These are phyloP conservation scores for Lachancea waltii DNA, from an alignment of 805 yeast species.

Conservation along the genomic window DNA sequence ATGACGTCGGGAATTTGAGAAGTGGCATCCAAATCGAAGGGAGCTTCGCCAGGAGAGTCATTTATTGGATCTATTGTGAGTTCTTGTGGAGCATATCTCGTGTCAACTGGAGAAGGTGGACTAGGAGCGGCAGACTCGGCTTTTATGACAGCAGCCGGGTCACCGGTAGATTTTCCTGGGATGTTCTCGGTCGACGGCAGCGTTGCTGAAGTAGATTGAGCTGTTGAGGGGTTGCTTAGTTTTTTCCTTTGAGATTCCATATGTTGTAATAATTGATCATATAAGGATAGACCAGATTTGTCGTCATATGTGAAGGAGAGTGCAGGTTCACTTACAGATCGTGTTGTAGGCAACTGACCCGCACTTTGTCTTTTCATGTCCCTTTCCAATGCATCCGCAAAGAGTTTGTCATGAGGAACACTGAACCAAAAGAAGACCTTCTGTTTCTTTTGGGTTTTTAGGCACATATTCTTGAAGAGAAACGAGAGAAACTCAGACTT, in stretches of 20 bases:
- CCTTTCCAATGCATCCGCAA: conserved; percentile 89
- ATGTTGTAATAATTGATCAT: conserved; percentile 46
- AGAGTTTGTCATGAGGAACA: conserved; percentile 87
- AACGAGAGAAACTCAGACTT: conserved; percentile 79
- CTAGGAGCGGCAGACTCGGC: conserved; percentile 1
- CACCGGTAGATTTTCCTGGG: background rate
- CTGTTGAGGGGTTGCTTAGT: conserved; percentile 4
- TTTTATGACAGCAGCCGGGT: background rate
- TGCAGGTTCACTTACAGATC: conserved; percentile 71
- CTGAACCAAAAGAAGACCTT: conserved; percentile 96
- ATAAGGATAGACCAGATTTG: conserved; percentile 35
- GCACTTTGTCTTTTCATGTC: conserved; percentile 73
- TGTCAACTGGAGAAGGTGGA: background rate
- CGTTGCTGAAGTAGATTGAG: conserved; percentile 1
- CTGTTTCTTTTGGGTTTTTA: conserved; percentile 93
- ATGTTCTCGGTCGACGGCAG: background rate
- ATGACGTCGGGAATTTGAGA: conserved; percentile 4
- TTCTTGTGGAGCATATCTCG: conserved; percentile 15
- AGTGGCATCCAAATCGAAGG: conserved; percentile 4
- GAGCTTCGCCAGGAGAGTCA: conserved; percentile 2
- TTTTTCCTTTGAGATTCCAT: conserved; percentile 29
- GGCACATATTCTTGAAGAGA: conserved; percentile 76
- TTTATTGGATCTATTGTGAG: conserved; percentile 11
- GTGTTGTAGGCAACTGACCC: conserved; percentile 62
- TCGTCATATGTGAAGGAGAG: conserved; percentile 64